Evolutionary conservation across 495 filamentous ascomycete species (phyloP).

Genomic region (Neohortaea acidophila): DNA sequence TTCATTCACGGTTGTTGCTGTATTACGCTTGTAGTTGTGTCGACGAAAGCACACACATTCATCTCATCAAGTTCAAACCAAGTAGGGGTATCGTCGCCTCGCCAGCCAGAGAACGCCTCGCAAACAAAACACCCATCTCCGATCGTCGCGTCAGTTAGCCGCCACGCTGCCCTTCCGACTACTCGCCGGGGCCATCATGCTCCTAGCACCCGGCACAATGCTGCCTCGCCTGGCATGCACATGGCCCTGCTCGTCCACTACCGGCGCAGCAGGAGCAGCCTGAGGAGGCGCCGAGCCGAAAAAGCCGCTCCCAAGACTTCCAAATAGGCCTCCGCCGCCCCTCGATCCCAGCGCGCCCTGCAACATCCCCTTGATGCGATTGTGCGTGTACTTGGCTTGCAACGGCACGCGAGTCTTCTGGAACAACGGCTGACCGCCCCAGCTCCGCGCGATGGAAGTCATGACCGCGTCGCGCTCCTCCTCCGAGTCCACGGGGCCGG

Average conservation of each 20-base stretch:
- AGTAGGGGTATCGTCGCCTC: too few relatives aligned
- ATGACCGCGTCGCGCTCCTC: conserved; percentile 86
- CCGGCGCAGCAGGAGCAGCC: background rate
- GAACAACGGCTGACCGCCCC: conserved; percentile 53
- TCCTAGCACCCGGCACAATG: conserved; percentile 13
- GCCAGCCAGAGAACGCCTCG: too few relatives aligned
- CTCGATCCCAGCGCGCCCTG: conserved; percentile 43
- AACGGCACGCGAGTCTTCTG: conserved; percentile 50
- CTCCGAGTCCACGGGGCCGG: conserved; percentile 69
- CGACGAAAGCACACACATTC: too few relatives aligned
- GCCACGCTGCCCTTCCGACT: conserved; percentile 12
- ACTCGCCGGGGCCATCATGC: conserved; percentile 13
- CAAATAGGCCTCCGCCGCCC: conserved; percentile 1
- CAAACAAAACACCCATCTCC: too few relatives aligned
- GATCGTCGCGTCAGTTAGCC: too few relatives aligned
- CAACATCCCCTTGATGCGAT: conserved; percentile 81
- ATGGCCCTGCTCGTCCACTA: conserved; percentile 4
- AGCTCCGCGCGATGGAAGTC: conserved; percentile 58
- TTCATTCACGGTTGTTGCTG: too few relatives aligned
- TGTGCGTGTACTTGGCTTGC: conserved; percentile 58
- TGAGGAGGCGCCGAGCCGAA: background rate
- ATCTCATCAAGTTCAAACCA: too few relatives aligned
- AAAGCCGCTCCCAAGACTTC: conserved; percentile 1
- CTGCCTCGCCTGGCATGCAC: conserved; percentile 7
- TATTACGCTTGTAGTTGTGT: too few relatives aligned